A percentile compares a stretch with the other conserved stretches of the same genome.
These are phyloP conservation scores for Kodamaea jinghongensis DNA, from an alignment of 805 yeast genomes.

Conservation along the genomic window DNA sequence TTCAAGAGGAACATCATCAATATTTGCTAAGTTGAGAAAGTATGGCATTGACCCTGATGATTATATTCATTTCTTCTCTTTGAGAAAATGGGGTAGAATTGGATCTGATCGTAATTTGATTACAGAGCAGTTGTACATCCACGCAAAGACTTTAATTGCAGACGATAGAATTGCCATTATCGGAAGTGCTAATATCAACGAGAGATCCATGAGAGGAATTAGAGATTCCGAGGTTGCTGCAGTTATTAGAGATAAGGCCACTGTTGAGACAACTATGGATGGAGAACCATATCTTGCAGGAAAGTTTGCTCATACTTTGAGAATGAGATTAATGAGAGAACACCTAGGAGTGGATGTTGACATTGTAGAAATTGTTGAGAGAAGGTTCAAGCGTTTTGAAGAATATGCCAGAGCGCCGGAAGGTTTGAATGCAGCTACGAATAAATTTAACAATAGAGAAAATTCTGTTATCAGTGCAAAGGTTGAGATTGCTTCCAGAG, in stretches of 20 bases:
- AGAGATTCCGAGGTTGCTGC: conserved; percentile 96
- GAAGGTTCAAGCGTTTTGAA: conserved; percentile 56
- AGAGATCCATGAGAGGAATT: conserved; percentile 90
- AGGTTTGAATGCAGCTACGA: conserved; percentile 48
- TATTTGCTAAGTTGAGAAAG: conserved; percentile 75
- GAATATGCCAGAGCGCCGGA: conserved; percentile 39
- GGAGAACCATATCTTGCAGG: conserved; percentile 81
- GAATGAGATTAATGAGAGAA: conserved; percentile 93
- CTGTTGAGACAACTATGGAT: conserved; percentile 69
- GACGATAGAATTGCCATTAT: conserved; percentile 93
- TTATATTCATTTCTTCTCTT: conserved; percentile 85
- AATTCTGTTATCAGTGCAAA: conserved; percentile 52
- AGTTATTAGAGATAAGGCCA: conserved; percentile 77
- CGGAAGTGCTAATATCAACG: conserved; percentile 97
- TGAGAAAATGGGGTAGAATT: conserved; percentile 93
- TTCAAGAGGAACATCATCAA: conserved; percentile 83
- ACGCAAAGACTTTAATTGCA: conserved; percentile 86
- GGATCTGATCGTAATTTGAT: conserved; percentile 72
- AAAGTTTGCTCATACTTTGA: conserved; percentile 81
- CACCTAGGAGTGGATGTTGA: conserved; percentile 95
- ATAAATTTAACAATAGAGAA: conserved; percentile 33
- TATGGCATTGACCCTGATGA: conserved; percentile 86
- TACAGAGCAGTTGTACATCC: conserved; percentile 91
- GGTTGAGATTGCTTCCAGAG: conserved; percentile 73
- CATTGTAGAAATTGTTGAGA: conserved; percentile 73